phyloP scores from a whole-genome alignment of 73 alveolate genomes.

The Blepharisma japonicum region DNA sequence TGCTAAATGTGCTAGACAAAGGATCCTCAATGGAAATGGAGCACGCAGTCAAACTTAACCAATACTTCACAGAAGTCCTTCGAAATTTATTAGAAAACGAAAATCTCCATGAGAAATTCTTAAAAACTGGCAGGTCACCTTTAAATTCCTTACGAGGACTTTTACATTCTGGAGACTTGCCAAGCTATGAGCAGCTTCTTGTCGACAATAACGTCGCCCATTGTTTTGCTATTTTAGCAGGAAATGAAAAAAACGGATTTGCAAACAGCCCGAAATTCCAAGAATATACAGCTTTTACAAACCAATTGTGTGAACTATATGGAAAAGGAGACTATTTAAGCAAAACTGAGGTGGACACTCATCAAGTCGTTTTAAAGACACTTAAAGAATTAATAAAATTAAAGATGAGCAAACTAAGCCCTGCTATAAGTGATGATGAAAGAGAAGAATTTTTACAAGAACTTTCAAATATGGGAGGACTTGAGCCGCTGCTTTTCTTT shows the following conservation, averaged over 20 bases:
- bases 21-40: background rate
- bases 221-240: slow-evolving; percentile 23
- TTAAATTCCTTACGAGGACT: background rate
- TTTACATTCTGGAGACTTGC: background rate
- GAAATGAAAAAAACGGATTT: background rate
- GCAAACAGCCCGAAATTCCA: background rate
- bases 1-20: background rate
- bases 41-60: background rate
- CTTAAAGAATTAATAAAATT: background rate
- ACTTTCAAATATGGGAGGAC: background rate
- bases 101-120: background rate
- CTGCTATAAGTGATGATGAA: background rate
- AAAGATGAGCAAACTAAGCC: background rate
- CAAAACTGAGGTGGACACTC: slow-evolving; percentile 27
- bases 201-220: slow-evolving; percentile 22
- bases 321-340: slow-evolving; percentile 9
- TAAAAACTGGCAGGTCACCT: background rate
- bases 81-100: slow-evolving; percentile 11
- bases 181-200: slow-evolving; percentile 11
- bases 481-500: slow-evolving; percentile 9
- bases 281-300: slow-evolving; percentile 2
- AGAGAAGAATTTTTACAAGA: slow-evolving; percentile 19
- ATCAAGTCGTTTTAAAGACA: background rate
- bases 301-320: background rate
- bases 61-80: slow-evolving; percentile 17